These are phyloP conservation scores for Boeremia lycopersici DNA, from an alignment of 2,329 filamentous ascomycete species.

Conservation along the genomic window DNA sequence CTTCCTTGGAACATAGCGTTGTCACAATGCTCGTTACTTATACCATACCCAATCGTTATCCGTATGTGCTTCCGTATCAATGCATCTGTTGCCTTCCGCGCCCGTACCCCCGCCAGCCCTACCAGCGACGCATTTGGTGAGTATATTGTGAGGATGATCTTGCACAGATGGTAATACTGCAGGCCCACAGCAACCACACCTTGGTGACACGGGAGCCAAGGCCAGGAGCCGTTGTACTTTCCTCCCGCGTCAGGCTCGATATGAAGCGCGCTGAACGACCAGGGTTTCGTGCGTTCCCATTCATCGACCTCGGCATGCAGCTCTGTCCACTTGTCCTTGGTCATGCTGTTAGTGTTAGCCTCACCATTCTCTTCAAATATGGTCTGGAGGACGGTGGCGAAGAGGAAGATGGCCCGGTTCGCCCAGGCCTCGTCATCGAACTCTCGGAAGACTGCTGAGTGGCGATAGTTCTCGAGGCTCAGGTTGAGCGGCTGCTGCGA, in stretches of 20 bases:
- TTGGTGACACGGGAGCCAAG: conserved; percentile 28
- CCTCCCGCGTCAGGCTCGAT: conserved; percentile 31
- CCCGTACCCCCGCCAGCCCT: conserved; percentile 34
- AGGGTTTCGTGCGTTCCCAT: conserved; percentile 41
- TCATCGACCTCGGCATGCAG: conserved; percentile 39
- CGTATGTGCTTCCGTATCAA: conserved; percentile 36
- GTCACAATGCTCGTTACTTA: conserved; percentile 34
- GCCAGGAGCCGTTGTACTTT: conserved; percentile 31
- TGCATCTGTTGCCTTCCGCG: conserved; percentile 34
- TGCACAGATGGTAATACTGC: conserved; percentile 41
- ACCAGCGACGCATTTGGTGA: conserved; percentile 36
- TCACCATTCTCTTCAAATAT: conserved; percentile 32
- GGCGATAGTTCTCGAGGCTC: conserved; percentile 38
- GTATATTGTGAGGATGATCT: conserved; percentile 39
- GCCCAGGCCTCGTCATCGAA: conserved; percentile 40
- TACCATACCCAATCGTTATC: conserved; percentile 37
- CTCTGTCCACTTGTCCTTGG: conserved; percentile 36
- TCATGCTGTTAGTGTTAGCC: conserved; percentile 23
- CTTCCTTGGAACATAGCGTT: conserved; percentile 42
- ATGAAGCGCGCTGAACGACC: conserved; percentile 34
- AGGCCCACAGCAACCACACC: conserved; percentile 37
- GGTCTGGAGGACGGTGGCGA: conserved; percentile 35
- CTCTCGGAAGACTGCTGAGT: conserved; percentile 37
- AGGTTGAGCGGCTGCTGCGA: conserved; percentile 42
- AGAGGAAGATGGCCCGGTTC: conserved; percentile 42